Evolutionary conservation across 2,329 filamentous ascomycete species (phyloP), one percentile per base, ranked within the genome.

Genomic region (Aspergillus fructus): DNA sequence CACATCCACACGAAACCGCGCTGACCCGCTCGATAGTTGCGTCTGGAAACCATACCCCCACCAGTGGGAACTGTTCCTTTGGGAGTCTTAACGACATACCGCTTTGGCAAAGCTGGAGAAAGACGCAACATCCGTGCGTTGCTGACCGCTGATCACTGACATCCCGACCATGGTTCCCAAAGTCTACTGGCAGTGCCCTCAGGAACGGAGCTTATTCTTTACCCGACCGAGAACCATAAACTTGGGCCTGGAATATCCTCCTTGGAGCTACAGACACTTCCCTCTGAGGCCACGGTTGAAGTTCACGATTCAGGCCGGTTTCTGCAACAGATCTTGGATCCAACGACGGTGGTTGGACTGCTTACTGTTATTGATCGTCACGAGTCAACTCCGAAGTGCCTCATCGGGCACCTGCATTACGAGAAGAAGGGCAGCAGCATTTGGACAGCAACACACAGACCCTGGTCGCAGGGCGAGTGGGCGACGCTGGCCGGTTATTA

Each of bases 51-150:
- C 19, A 53, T 55, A 43, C 4, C 55, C 4, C 55, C 52, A 12
- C 60, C 59, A 64, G 60, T 66, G 58, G 58, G 58, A 61, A 52
- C 23, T 30, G 53, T 55, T 47, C 56, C 53, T 55, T 43, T 43
- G n/a, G 37, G 30, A 40, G 34, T 49, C 54, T 48, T 60, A 52
- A 45, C 47, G 17, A 46, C 34, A 21, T 21, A 53, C 49, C 27
- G 37, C 49, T 58, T 24, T 53, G 51, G 43, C 43, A 51, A 30
- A 37, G 37, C 48, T 52, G 33, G 49, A 49, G 21, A 52, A 30
- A 42, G 48, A 24, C 17, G 43, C 24, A 5, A 33, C 23, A 48
- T 33, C 45, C 34, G 45, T 48, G 45, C 45, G 45, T n/a, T 48
- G 45, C 45, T 48, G 45, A 48, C 45, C 45, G 45, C 45, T 19